Evolutionary conservation across 495 filamentous ascomycete genomes (phyloP).

Genomic region (Friedmanniomyces simplex): DNA sequence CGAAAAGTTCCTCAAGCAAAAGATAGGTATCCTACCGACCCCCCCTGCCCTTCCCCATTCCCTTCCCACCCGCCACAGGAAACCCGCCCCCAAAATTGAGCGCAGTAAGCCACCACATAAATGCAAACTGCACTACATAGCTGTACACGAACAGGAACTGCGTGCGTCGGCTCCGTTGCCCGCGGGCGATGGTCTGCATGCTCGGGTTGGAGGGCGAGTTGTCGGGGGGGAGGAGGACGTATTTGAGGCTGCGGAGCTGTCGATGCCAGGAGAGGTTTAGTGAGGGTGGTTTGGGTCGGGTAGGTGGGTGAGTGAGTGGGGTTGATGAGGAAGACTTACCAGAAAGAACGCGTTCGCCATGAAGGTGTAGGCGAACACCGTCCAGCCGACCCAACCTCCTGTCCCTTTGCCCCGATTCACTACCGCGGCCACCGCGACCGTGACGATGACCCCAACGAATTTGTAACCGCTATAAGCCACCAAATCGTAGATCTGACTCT

Average conservation of each 20-base stretch:
- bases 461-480: constrained; percentile 98
- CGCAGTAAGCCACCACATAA: constrained; percentile 81
- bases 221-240: constrained; percentile 80
- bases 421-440: constrained; percentile 64
- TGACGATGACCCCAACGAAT: constrained; percentile 91
- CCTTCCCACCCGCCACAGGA: neutral
- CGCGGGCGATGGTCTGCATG: constrained; percentile 68
- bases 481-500: constrained; percentile 76
- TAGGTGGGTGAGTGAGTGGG: neutral
- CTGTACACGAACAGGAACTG: constrained; percentile 95
- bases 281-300: too few species aligned
- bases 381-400: constrained; percentile 79
- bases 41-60: neutral
- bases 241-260: constrained; percentile 86
- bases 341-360: constrained; percentile 91
- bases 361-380: constrained; percentile 81
- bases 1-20: too few species aligned
- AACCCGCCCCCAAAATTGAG: constrained; percentile 4
- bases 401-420: constrained; percentile 67
- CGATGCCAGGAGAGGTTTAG: neutral
- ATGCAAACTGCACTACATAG: constrained; percentile 83
- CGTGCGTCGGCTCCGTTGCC: constrained; percentile 78
- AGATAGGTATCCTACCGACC: too few species aligned
- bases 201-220: constrained; percentile 54
- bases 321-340: constrained; percentile 41